Base-by-base conservation (phyloP, 2,329 filamentous ascomycete genomes). In the Ramularia endophylla region DNA sequence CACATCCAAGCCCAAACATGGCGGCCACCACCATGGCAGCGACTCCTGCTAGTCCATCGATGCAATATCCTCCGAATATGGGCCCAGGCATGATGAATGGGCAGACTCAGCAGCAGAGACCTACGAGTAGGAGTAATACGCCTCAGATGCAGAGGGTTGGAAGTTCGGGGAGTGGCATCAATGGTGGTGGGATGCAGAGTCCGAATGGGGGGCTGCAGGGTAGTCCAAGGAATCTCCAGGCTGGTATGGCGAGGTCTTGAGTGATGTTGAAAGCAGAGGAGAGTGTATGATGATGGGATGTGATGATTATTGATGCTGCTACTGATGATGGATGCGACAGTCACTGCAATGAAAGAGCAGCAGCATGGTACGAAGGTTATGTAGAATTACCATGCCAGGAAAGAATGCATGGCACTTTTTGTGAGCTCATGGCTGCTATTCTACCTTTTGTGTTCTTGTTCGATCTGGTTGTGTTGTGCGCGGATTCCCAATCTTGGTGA, bases 71-170 rank as follows among this genome's bases (percentile, higher is more conserved):
- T 9, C 25, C 50, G 8, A 56, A 47, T 34, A 46, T 50, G 46
- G 44, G 42, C 13, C 39, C 35, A 9, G n/a, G n/a, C n/a, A 38
- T 34, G 19, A 41, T 43, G 32, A 41, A 41, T 31, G 48, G 27
- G 27, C 42, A 40, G 22, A 6, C 22, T n/a, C n/a, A n/a, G 22
- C 22, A 25, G n/a, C 36, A 51, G 31, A 36, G 53, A 15, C 52
- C 54, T 12, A 47, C 57, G 12, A 59, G 54, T 22, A 43, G 59
- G 13, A 58, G 52, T n/a, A 53, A 53, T 8, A 61, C 57, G 11
- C 60, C 58, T 8, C 57, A 57, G 35, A 57, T 60, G 54, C 52
- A 57, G 38, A 45, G 59, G 11, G 38, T 62, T 29, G 53, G 58
- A 7, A 59, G 56, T 29, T 56, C 55, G 7, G 53, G 53, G 8